Evolutionary conservation across 495 filamentous ascomycete genomes (phyloP), one percentile per base, ranked within the genome.

Genomic region (Penicillium daleae): DNA sequence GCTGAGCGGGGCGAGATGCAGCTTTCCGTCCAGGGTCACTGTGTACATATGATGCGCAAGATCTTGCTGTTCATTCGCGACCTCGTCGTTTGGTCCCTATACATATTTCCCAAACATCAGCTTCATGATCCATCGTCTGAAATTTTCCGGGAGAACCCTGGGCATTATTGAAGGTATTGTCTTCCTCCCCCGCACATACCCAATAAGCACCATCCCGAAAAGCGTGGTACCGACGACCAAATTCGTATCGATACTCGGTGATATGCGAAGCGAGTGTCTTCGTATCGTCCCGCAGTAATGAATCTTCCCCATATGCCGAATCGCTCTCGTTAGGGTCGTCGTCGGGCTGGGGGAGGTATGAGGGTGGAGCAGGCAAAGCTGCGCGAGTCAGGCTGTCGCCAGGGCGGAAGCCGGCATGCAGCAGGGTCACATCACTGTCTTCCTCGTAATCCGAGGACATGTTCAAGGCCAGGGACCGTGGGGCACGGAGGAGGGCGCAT

Each of bases 191-290:
- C 46, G 22, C 32, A 64, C 59, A 37, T 64, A 69, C 66, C 70
- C 68, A 73, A 60, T 89, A 90, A 32, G 77, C 73, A 29, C 87
- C 87, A 66, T 87, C 84, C 55, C 85, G 75, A 64, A 86, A 89
- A 56, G 78, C 77, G 65, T 89, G 86, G 66, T 90, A 90, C 39
- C 87, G 79, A 35, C 87, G 74, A n/a, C 88, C 88, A 64, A 88
- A 88, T 64, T 90, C 72, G 57, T 77, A 78, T 35, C 74, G 70
- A 60, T 72, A 66, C 53, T 67, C 67, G 37, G 67, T 68, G 61
- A 69, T 72, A 46, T 72, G 66, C 29, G 60, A 63, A 13, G 64
- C 59, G 24, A 69, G 35, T 1, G 65, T 67, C 26, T 66, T 62
- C 10, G 62, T 72, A 46, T 69, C 62, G 48, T 69, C 64, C 21